phyloP scores from a whole-genome alignment of 2,329 filamentous ascomycete species.

The Cytospora schulzeri region DNA sequence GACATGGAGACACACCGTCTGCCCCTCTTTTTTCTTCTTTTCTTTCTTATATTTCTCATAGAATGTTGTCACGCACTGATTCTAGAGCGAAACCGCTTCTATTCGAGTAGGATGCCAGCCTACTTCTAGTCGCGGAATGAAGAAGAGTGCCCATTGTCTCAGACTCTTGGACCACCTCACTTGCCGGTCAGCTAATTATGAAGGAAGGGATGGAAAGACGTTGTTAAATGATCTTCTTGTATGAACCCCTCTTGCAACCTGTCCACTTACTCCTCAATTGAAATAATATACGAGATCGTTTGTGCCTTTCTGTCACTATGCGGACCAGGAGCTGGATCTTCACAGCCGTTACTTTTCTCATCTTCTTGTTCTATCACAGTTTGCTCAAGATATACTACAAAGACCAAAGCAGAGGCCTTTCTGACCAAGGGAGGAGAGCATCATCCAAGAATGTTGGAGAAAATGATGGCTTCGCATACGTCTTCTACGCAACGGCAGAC shows the following conservation, averaged over 20 bases:
- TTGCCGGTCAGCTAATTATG: background rate
- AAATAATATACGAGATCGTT: background rate
- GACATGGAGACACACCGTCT: no score
- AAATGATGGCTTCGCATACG: background rate
- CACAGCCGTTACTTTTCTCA: background rate
- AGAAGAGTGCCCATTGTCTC: background rate
- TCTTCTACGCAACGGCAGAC: slow-evolving; percentile 5
- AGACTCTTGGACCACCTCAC: background rate
- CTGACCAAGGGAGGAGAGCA: no score
- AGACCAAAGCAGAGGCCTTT: background rate
- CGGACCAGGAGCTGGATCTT: slow-evolving; percentile 5
- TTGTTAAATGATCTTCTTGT: no score
- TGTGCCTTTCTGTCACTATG: background rate
- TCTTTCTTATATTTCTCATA: no score
- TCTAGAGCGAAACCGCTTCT: no score
- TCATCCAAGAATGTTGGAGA: background rate
- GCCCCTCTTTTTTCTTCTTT: no score
- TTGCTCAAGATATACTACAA: background rate
- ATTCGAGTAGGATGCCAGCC: background rate
- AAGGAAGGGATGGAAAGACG: background rate
- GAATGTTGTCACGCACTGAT: no score
- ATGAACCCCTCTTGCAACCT: background rate
- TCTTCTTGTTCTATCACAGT: background rate
- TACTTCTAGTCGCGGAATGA: background rate
- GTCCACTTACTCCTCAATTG: background rate